Base-by-base conservation (phyloP, 495 filamentous ascomycete species). In the Aspergillus campestris region DNA sequence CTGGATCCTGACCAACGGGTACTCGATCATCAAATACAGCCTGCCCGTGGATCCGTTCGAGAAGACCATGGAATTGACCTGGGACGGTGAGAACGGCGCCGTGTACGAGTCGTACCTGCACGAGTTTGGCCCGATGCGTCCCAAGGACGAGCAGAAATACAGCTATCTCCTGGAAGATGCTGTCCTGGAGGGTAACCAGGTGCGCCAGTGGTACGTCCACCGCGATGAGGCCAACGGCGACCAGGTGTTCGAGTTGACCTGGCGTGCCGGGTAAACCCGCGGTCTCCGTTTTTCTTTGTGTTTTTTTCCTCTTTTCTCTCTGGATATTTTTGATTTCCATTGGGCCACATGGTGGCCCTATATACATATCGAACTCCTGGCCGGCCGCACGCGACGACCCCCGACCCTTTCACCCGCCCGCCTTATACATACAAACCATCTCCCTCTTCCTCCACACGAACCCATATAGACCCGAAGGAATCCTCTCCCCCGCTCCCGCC, bases 1-100 rank as follows among this genome's bases (percentile, higher is more conserved):
- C 13, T 79, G 71, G 60, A 61, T 80, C n/a, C 46, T 83, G 33
- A 72, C 74, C 6, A 80, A 79, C 50, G 80, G 78, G 0, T 77
- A 69, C 55, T 75, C 72, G 1, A 59, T 82, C 24, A 61, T 72
- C 12, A 63, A 73, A 33, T 78, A 81, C 52, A 67, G 69, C n/a
- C 56, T 59, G 40, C 18, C 61, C 11, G 40, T 67, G 24, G 48
- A 52, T 34, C 49, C 58, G 8, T 49, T 53, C 10, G 60, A 72
- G 31, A 39, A 55, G 11, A 57, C 55, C 29, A 69, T 73, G 63
- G 72, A 75, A 47, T 53, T 69, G 44, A 73, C 72, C 7, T 75
- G 72, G 72, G 58, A 65, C 6, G 48, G 62, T 5, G 59, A 66
- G 48, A 67, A 72, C 34, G 62, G 61, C 14, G 67, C 67, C 5